These are phyloP conservation scores for Hymenoscyphus fructigenus DNA, from an alignment of 2,329 filamentous ascomycete genomes.

Conservation along the genomic window DNA sequence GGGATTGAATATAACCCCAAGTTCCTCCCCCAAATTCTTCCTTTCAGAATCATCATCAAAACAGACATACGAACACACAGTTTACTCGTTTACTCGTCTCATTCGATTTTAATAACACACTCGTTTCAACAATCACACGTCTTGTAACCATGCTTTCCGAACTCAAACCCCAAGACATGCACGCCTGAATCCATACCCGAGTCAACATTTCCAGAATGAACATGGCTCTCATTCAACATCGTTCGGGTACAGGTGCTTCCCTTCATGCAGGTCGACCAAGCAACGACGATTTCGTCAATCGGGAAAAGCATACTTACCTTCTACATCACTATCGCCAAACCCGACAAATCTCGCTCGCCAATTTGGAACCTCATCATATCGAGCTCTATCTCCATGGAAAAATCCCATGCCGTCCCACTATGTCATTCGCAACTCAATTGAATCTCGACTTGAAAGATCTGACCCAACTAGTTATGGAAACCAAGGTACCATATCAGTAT, in stretches of 20 bases:
- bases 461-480: neutral
- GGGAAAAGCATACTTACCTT: neutral
- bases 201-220: neutral
- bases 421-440: neutral
- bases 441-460: neutral
- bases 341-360: neutral
- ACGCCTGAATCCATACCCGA: neutral
- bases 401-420: neutral
- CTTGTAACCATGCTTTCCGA: neutral
- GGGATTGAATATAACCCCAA: neutral
- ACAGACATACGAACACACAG: neutral
- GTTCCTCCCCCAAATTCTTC: neutral
- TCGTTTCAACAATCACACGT: neutral
- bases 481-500: neutral
- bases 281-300: neutral
- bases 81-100: too few relatives aligned
- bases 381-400: neutral
- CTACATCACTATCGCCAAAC: neutral
- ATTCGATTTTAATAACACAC: neutral
- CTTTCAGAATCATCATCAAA: neutral
- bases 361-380: neutral
- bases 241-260: neutral
- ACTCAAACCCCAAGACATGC: neutral
- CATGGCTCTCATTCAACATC: too few relatives aligned
- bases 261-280: neutral